Evolutionary conservation across 2,329 filamentous ascomycete genomes (phyloP), one percentile per base, ranked within the genome.

Genomic region (Aspergillus tamarii): DNA sequence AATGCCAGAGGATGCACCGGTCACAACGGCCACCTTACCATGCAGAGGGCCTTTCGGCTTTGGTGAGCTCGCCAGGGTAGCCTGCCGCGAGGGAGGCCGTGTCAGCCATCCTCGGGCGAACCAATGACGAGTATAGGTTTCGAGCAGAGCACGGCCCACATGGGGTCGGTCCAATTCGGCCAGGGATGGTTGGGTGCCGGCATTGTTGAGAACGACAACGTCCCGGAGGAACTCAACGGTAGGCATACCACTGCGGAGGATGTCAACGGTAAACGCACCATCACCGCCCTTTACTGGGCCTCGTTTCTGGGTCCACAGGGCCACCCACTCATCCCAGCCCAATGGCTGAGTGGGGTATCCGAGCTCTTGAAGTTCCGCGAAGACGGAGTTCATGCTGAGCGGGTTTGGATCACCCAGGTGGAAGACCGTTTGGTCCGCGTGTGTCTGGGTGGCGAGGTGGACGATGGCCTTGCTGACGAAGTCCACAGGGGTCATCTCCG

Each of bases 401-500:
- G 91, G 91, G 48, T 85, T 84, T 3, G 91, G 87, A 67, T 94
- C 90, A 7, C 91, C 91, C 0, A 94, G 81, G 69, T 94, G 91
- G 77, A 91, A 92, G 9, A 93, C 79, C 0, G 84, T 83, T 70
- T 91, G 89, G 11, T 88, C 83, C 1, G 84, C 82, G 41, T 88
- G 83, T 0, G 80, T 84, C 63, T 92, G 84, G 68, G 89, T 88
- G 46, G 89, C 85, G 23, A 94, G 84, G 21, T 90, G 87, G 28
- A 91, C 81, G 67, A 94, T 91, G 4, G 90, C 88, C 66, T 88
- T 88, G 78, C 88, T 91, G 63, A 93, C 90, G 71, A 92, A 93
- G 76, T 94, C 91, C 16, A 93, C 91, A 0, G 91, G 91, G 0
- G 91, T 93, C 91, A 94, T 94, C 78, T 94, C 91, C 1, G 90